Evolutionary conservation across 805 yeast species (phyloP).

Genomic region (Candida gorgasii): DNA sequence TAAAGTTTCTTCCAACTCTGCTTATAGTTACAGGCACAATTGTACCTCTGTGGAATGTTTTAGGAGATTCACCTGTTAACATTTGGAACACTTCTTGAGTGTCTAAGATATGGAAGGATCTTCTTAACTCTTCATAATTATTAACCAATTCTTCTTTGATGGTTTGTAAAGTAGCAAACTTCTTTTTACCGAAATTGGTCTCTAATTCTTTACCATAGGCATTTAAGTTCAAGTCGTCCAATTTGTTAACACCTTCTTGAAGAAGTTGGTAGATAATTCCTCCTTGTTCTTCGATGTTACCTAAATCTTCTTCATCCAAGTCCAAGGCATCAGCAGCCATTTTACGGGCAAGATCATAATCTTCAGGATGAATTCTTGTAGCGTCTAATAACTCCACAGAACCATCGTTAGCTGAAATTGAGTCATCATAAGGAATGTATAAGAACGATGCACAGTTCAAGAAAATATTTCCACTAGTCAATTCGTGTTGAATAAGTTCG

Average conservation of each 20-base stretch:
- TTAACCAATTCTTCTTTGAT: conserved; percentile 84
- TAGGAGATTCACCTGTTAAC: conserved; percentile 83
- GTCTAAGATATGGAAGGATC: conserved; percentile 63
- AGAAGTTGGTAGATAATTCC: conserved; percentile 76
- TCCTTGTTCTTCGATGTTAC: conserved; percentile 76
- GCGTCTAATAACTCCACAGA: conserved; percentile 84
- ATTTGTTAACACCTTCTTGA: conserved; percentile 68
- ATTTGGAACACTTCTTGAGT: conserved; percentile 78
- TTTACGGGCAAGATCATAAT: conserved; percentile 90
- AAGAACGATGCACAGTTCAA: conserved; percentile 91
- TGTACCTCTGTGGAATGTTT: conserved; percentile 64
- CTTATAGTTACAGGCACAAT: conserved; percentile 75
- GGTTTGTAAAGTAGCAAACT: conserved; percentile 77
- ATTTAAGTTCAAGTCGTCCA: conserved; percentile 84
- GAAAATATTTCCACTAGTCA: conserved; percentile 78
- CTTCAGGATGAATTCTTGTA: conserved; percentile 97
- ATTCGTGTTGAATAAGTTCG: conserved; percentile 78
- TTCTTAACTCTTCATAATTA: conserved; percentile 84
- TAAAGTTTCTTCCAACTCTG: conserved; percentile 64
- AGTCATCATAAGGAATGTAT: conserved; percentile 68
- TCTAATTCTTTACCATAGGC: conserved; percentile 91
- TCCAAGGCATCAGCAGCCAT: conserved; percentile 99
- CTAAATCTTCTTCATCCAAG: conserved; percentile 89
- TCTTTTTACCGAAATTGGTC: conserved; percentile 66
- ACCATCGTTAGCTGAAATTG: conserved; percentile 51